Base-by-base conservation (phyloP, 176 grass and related monocot species). In the Hordeum marinum region DNA sequence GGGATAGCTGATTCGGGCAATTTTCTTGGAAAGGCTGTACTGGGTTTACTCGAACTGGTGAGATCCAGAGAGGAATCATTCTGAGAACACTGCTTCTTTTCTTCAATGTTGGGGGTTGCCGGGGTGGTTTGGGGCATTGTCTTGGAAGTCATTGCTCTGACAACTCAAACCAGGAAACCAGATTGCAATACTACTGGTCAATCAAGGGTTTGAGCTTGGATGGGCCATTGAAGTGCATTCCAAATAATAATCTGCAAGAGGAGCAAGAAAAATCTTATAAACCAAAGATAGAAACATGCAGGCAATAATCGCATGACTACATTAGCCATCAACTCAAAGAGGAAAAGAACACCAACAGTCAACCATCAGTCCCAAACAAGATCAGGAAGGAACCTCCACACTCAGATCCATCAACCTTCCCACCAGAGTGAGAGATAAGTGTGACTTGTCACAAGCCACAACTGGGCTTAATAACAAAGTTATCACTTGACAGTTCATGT, bases 81-180 rank as follows among this genome's bases (percentile, higher is more conserved):
- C 42, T 8, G 67, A 65, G 76, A 68, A 70, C 7, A 41, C 50
- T 80, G 55, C 45, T 84, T 80, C 78, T 63, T 25, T 54, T 67
- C 55, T 52, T 82, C 65, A 23, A 18, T 18, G 13, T 60, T 78
- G 14, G 79, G 79, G 11, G 57, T 17, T 67, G n/a, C 65, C 36
- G 76, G 24, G 25, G 78, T 20, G 71, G 66, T 48, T 72, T 84
- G 86, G 72, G 58, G 68, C 23, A 87, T 41, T 37, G 78, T 46
- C 71, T 94, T 89, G 55, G 90, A 88, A 84, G 88, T 32, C 88
- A 90, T 90, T 72, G 72, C 10, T 73, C 25, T 31, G 4, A 36
- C 8, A 71, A 64, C 58, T 50, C 63, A 65, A 82, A 40, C 5
- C 26, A 45, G 27, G 9, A 58, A 14, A 29, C 35, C 50, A 77